phyloP scores from a whole-genome alignment of 2,329 filamentous ascomycete species.

The Xylariaceae sp. region DNA sequence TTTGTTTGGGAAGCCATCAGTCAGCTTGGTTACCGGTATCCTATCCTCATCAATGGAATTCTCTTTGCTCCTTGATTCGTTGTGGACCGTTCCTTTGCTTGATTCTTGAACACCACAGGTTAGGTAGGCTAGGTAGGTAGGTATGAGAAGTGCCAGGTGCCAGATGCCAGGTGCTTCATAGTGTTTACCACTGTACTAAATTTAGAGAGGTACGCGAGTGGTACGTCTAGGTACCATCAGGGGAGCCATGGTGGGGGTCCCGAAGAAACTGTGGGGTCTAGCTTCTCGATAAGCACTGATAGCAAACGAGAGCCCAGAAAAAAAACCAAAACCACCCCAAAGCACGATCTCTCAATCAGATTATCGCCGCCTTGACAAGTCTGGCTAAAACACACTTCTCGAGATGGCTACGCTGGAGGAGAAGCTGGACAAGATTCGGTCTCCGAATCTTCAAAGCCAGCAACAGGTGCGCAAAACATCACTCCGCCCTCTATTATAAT shows the following conservation, averaged over 20 bases:
- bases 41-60: neutral
- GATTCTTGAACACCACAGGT: too few species aligned
- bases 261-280: slow-evolving; percentile 24
- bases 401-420: slow-evolving; percentile 63
- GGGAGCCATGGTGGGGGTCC: slow-evolving; percentile 15
- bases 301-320: slow-evolving; percentile 24
- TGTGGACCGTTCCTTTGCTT: too few species aligned
- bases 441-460: slow-evolving; percentile 91
- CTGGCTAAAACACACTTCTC: slow-evolving; percentile 20
- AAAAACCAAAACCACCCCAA: slow-evolving; percentile 18
- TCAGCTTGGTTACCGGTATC: neutral
- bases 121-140: too few species aligned
- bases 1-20: slow-evolving; percentile 1
- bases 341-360: slow-evolving; percentile 8
- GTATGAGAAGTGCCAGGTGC: too few species aligned
- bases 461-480: slow-evolving; percentile 61
- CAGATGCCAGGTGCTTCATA: neutral
- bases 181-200: neutral
- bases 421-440: slow-evolving; percentile 95
- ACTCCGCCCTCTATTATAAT: neutral
- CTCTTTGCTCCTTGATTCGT: too few species aligned
- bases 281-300: slow-evolving; percentile 27
- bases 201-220: neutral
- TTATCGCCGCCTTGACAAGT: slow-evolving; percentile 11
- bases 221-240: neutral